phyloP scores from a whole-genome alignment of 2,329 filamentous ascomycete species.

The Massarina eburnea region DNA sequence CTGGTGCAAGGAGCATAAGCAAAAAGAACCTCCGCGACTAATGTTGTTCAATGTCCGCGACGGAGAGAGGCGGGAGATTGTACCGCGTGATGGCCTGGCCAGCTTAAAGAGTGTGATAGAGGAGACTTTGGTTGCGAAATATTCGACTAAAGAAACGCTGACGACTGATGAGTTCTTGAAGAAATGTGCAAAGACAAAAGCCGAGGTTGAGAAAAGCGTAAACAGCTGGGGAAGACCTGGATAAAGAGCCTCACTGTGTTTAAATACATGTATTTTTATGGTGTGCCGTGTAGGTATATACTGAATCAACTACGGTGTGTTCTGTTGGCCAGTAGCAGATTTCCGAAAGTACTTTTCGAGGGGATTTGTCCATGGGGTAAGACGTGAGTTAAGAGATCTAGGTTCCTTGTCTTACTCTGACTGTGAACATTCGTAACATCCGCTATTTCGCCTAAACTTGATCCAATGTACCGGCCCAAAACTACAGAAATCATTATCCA shows the following conservation, averaged over 20 bases:
- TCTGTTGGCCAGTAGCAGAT: too few species aligned
- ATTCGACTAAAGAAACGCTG: slow-evolving; percentile 4
- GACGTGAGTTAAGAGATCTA: too few species aligned
- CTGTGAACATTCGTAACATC: too few species aligned
- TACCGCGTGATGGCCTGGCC: slow-evolving; percentile 3
- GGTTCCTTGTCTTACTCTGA: too few species aligned
- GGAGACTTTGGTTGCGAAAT: slow-evolving; percentile 8
- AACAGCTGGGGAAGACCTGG: neutral
- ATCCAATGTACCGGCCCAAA: too few species aligned
- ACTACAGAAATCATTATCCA: too few species aligned
- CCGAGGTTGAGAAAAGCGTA: slow-evolving; percentile 6
- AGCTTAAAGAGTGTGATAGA: slow-evolving; percentile 7
- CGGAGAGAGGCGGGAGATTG: slow-evolving; percentile 12
- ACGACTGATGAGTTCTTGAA: slow-evolving; percentile 8
- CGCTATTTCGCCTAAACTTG: too few species aligned
- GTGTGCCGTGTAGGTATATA: neutral
- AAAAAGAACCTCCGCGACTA: slow-evolving; percentile 4
- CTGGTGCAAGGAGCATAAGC: slow-evolving; percentile 8
- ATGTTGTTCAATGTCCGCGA: slow-evolving; percentile 12
- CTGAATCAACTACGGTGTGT: too few species aligned
- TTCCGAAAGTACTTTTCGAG: too few species aligned
- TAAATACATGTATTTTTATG: neutral
- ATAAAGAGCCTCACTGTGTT: neutral
- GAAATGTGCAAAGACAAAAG: slow-evolving; percentile 7
- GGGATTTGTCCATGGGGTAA: too few species aligned